These are phyloP conservation scores for Bothriochloa decipiens DNA, from an alignment of 176 grass and related monocot species.

Conservation along the genomic window DNA sequence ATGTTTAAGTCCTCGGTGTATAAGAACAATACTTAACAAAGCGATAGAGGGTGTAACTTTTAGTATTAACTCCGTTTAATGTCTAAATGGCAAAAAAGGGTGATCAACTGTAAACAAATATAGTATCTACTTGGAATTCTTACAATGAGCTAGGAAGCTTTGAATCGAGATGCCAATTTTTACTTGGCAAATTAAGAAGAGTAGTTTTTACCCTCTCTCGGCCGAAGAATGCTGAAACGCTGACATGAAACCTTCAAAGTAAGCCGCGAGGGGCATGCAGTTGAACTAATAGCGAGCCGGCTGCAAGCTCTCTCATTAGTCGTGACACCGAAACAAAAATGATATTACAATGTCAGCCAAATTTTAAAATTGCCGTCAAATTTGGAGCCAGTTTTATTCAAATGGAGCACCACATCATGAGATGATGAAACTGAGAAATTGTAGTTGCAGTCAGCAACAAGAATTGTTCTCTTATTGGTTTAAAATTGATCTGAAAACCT, in stretches of 20 bases:
- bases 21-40: too few species aligned
- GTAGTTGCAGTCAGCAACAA: background rate
- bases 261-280: background rate
- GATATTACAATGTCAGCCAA: background rate
- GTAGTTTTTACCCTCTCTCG: background rate
- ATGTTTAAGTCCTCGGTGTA: too few species aligned
- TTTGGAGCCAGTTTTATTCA: background rate
- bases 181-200: background rate
- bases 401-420: background rate
- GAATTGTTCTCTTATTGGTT: background rate
- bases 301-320: background rate
- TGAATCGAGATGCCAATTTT: background rate
- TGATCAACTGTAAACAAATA: too few species aligned
- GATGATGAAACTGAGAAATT: background rate
- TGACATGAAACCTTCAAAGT: conserved; percentile 5
- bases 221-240: background rate
- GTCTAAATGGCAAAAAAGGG: too few species aligned
- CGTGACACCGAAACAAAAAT: background rate
- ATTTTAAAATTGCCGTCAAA: background rate
- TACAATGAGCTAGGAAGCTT: background rate
- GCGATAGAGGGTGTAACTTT: too few species aligned
- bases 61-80: too few species aligned
- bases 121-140: background rate
- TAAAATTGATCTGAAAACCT: background rate
- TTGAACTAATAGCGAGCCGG: background rate